These are phyloP conservation scores for Pulveroboletus ravenelii DNA, from an alignment of 768 basidiomycete genomes.

Conservation along the genomic window DNA sequence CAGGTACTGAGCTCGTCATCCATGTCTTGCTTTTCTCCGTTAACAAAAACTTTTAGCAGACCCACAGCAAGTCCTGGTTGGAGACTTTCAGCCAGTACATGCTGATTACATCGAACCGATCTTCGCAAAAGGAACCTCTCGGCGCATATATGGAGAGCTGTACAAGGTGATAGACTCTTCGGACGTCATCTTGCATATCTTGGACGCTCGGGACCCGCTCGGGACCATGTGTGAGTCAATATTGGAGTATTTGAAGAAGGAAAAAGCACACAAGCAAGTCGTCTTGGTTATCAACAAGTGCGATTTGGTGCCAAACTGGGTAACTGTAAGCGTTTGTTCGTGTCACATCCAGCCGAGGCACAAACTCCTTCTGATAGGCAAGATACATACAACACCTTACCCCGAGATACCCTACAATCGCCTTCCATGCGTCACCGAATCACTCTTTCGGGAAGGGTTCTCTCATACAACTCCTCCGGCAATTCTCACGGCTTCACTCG, in stretches of 20 bases:
- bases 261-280: slow-evolving; percentile 96
- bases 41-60: slow-evolving; percentile 10
- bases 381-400: slow-evolving; percentile 95
- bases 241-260: slow-evolving; percentile 88
- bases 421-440: slow-evolving; percentile 98
- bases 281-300: slow-evolving; percentile 98
- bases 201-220: slow-evolving; percentile 93
- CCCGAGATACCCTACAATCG: slow-evolving; percentile 91
- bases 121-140: slow-evolving; percentile 91
- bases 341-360: neutral
- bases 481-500: slow-evolving; percentile 94
- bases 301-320: slow-evolving; percentile 98
- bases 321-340: slow-evolving; percentile 63
- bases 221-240: slow-evolving; percentile 95
- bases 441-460: slow-evolving; percentile 99
- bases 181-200: slow-evolving; percentile 90
- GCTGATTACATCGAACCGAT: slow-evolving; percentile 86
- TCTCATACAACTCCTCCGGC: slow-evolving; percentile 92
- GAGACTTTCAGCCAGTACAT: slow-evolving; percentile 54
- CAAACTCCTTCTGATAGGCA: slow-evolving; percentile 47
- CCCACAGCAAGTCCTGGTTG: slow-evolving; percentile 10
- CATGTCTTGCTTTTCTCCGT: neutral
- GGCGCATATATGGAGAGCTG: slow-evolving; percentile 94
- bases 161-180: slow-evolving; percentile 99
- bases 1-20: slow-evolving; percentile 34